Base-by-base conservation (phyloP, 805 yeast species). In the Candida ascalaphidarum region DNA sequence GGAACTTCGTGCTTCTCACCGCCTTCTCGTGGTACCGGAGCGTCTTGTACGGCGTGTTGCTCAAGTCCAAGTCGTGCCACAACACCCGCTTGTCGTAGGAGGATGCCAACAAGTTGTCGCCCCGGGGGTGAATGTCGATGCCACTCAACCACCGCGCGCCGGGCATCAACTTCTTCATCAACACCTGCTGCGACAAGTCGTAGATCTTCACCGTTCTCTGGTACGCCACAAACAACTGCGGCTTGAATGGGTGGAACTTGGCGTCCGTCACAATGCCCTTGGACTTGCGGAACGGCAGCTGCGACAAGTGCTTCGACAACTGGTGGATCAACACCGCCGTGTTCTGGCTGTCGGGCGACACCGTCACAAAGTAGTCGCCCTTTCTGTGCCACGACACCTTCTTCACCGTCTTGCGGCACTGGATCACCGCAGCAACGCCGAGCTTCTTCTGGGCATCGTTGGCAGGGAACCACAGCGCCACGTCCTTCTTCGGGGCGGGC, bases 251-350 rank as follows among this genome's bases (percentile, higher is more conserved):
- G 58, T 92, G 98, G 76, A 92, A 92, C 55, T 81, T 81, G 37
- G 95, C 96, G 52, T 86, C 95, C 79, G 86, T 86, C 25, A 88
- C 79, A 37, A 89, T 80, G 41, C 98, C 98, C 62, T 83, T 83
- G 20, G 95, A 74, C 56, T 84, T 84, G 42, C 77, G 71, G 74
- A 92, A 92, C 35, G 98, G 98, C 8, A 95, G 82, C 62, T 92
- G 98, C 11, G 97, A 80, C 35, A 81, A 69, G 61, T 92, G 97
- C 57, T 85, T 85, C 3, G 96, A 85, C 27, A 92, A 60, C 63
- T 92, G 97, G 58, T 92, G 98, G 39, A 92, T 85, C 36, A 92
- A 66, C 22, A 92, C 95, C 5, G 97, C 79, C 8, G 88, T 72
- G 49, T 85, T 77, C 31, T 82, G 84, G 28, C 85, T 81, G 29